phyloP scores from a whole-genome alignment of 805 yeast species.

The Saturnispora zaruensis region DNA sequence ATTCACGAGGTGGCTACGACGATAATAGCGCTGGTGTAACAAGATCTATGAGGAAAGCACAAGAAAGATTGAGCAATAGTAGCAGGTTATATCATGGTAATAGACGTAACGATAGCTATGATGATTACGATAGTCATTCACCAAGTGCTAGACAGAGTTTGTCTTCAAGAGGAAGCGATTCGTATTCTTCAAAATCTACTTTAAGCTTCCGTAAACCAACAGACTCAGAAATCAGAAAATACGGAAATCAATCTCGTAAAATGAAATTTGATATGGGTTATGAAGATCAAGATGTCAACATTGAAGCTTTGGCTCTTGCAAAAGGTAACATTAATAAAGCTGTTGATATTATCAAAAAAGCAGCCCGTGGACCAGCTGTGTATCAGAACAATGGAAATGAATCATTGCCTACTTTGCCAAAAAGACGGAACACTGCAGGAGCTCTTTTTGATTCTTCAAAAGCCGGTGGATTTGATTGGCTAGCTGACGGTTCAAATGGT shows the following conservation, averaged over 20 bases:
- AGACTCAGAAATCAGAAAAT: conserved; percentile 44
- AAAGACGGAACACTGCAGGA: conserved; percentile 29
- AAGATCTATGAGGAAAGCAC: conserved; percentile 14
- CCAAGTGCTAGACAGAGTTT: conserved; percentile 3
- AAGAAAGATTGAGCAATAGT: conserved; percentile 8
- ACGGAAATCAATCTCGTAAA: conserved; percentile 38
- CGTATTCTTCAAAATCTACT: conserved; percentile 4
- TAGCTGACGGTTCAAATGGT: conserved; percentile 18
- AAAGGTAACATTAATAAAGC: conserved; percentile 56
- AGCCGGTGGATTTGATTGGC: conserved; percentile 31
- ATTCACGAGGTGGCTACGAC: conserved; percentile 8
- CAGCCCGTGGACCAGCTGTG: conserved; percentile 18
- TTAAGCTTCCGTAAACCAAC: conserved; percentile 48
- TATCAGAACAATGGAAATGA: conserved; percentile 18
- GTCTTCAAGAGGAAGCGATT: conserved; percentile 1
- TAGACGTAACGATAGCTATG: conserved; percentile 2
- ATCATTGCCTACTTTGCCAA: conserved; percentile 41
- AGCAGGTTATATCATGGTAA: conserved; percentile 8
- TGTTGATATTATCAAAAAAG: conserved; percentile 43
- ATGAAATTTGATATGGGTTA: conserved; percentile 49
- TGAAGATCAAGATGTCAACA: conserved; percentile 43
- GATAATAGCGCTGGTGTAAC: conserved; percentile 9
- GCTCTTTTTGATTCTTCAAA: conserved; percentile 26
- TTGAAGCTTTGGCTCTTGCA: conserved; percentile 54
- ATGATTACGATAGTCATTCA: conserved; percentile 1